These are phyloP conservation scores for Hirsutella thompsonii DNA, from an alignment of 2,329 filamentous ascomycete genomes.

Conservation along the genomic window DNA sequence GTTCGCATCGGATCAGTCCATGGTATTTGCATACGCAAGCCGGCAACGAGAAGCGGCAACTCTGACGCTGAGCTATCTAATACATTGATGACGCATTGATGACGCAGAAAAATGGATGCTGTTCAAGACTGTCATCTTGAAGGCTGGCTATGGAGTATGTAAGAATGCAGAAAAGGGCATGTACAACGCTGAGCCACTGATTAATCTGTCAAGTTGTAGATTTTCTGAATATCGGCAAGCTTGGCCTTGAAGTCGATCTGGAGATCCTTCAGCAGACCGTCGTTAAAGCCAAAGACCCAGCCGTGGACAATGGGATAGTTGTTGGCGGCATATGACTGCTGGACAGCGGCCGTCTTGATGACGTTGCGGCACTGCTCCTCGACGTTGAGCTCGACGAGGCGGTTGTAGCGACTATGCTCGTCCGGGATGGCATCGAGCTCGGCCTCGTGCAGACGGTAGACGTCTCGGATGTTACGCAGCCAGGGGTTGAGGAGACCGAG, in stretches of 20 bases:
- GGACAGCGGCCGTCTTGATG: constrained; percentile 68
- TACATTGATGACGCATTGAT: too few relatives aligned
- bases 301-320: constrained; percentile 58
- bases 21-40: too few relatives aligned
- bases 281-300: constrained; percentile 59
- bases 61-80: too few relatives aligned
- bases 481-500: constrained; percentile 60
- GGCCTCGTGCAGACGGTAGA: constrained; percentile 57
- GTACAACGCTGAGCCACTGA: background rate
- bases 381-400: constrained; percentile 76
- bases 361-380: constrained; percentile 64
- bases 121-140: too few relatives aligned
- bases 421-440: constrained; percentile 54
- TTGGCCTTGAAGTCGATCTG: constrained; percentile 47
- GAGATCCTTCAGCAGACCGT: constrained; percentile 53
- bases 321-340: constrained; percentile 53
- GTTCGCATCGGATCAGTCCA: too few relatives aligned
- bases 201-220: constrained; percentile 40
- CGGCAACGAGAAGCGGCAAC: too few relatives aligned
- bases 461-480: constrained; percentile 62
- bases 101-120: too few relatives aligned
- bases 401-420: constrained; percentile 48
- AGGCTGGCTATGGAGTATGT: too few relatives aligned
- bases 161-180: too few relatives aligned
- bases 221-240: constrained; percentile 47